These are phyloP conservation scores for Stagonosporopsis cucurbitacearum DNA, from an alignment of 2,329 filamentous ascomycete species.

Conservation along the genomic window DNA sequence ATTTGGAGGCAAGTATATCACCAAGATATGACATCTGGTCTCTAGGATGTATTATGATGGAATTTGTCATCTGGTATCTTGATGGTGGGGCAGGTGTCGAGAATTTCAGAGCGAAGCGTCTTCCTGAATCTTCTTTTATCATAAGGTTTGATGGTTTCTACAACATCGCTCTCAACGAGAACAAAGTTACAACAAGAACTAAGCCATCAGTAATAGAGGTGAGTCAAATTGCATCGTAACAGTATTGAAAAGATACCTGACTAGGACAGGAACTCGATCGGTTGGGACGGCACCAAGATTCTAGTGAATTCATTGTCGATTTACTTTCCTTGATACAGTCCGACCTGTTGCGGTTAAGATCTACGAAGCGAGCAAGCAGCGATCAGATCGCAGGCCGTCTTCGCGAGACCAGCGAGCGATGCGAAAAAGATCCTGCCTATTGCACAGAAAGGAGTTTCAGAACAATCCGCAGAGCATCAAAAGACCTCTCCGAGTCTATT, in stretches of 20 bases:
- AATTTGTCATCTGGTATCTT: conserved; percentile 39
- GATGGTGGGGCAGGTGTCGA: conserved; percentile 9
- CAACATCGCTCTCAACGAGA: background rate
- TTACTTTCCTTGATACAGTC: background rate
- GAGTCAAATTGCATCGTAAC: background rate
- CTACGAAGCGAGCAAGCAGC: background rate
- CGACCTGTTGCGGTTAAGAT: background rate
- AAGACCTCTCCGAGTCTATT: background rate
- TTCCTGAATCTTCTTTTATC: background rate
- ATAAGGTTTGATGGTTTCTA: background rate
- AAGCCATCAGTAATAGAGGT: background rate
- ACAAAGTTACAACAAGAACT: background rate
- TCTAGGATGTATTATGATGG: conserved; percentile 38
- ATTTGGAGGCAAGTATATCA: conserved; percentile 36
- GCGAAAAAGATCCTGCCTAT: background rate
- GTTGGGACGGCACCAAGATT: background rate
- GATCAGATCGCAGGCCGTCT: background rate
- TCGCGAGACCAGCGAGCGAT: background rate
- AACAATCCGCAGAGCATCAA: background rate
- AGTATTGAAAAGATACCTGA: background rate
- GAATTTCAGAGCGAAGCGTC: background rate
- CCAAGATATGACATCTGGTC: conserved; percentile 48
- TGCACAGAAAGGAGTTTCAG: background rate
- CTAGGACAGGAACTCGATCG: background rate
- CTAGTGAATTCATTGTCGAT: background rate